Percentiles rank a stretch among this genome's conserved stretches.
Conservation (phyloP, 2,329 filamentous ascomycete species). For the Thielaviopsis musarum region DNA sequence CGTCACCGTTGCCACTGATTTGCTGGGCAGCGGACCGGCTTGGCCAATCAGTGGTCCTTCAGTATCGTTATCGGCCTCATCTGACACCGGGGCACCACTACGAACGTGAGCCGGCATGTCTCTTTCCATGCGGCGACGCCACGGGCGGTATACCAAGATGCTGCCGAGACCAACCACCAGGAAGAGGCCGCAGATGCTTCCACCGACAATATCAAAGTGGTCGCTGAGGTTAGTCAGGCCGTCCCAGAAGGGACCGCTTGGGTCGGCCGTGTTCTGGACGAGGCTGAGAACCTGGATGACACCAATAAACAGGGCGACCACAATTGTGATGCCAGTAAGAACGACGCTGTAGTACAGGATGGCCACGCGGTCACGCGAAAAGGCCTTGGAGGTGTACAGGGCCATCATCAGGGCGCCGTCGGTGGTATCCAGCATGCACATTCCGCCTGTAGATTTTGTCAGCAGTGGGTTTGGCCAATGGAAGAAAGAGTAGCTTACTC, state of each 20-base stretch:
- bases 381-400: slow-evolving; percentile 66
- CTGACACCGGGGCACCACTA: not conserved
- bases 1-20: not conserved
- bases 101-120: slow-evolving; percentile 17
- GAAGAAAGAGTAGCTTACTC: slow-evolving; percentile 26
- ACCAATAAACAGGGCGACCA: slow-evolving; percentile 74
- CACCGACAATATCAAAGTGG: slow-evolving; percentile 73
- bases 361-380: slow-evolving; percentile 68
- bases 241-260: slow-evolving; percentile 72
- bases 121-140: slow-evolving; percentile 37
- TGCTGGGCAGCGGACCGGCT: slow-evolving; percentile 1
- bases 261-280: slow-evolving; percentile 57
- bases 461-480: not conserved
- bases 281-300: slow-evolving; percentile 69
- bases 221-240: slow-evolving; percentile 63
- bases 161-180: slow-evolving; percentile 59
- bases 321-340: slow-evolving; percentile 65
- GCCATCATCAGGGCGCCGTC: slow-evolving; percentile 94
- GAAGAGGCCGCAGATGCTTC: slow-evolving; percentile 72
- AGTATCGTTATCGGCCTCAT: not conserved
- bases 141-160: slow-evolving; percentile 61
- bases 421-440: slow-evolving; percentile 86
- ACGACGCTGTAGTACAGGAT: slow-evolving; percentile 90
- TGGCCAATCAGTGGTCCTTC: slow-evolving; percentile 3
- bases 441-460: slow-evolving; percentile 44